Percentiles rank a stretch among this genome's conserved stretches.
phyloP scores from a whole-genome alignment of 1,284 basidiomycete species.

The Fomes fomentarius region DNA sequence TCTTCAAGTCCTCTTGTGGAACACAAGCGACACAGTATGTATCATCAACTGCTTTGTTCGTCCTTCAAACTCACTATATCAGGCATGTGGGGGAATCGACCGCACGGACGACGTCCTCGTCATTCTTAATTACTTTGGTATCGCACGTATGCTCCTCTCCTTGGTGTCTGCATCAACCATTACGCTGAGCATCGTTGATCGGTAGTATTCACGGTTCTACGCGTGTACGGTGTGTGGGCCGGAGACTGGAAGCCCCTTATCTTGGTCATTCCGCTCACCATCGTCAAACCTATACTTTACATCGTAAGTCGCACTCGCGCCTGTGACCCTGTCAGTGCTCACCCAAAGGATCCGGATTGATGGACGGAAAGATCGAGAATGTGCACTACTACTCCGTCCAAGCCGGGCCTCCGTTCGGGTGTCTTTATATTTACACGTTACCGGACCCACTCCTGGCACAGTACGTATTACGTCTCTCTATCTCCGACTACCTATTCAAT shows the following conservation, averaged over 20 bases:
- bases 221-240: conserved; percentile 13
- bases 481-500: not conserved
- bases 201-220: conserved; percentile 9
- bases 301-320: not conserved
- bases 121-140: conserved; percentile 2
- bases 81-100: conserved; percentile 2
- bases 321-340: not conserved
- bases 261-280: conserved; percentile 2
- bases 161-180: not conserved
- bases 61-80: not conserved
- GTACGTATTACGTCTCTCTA: not conserved
- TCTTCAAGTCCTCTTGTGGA: conserved; percentile 2
- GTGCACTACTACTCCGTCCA: not conserved
- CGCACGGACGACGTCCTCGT: conserved; percentile 4
- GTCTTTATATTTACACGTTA: not conserved
- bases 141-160: not conserved
- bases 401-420: conserved; percentile 1
- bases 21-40: conserved; percentile 1
- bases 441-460: not conserved
- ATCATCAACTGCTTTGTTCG: not conserved
- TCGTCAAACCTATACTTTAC: not conserved
- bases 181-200: not conserved
- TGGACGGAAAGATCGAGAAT: not conserved
- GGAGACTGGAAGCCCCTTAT: conserved; percentile 14
- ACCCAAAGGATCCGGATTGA: not conserved